phyloP scores from a whole-genome alignment of 192 early-diverging fungal species.

The Linnemannia exigua region DNA sequence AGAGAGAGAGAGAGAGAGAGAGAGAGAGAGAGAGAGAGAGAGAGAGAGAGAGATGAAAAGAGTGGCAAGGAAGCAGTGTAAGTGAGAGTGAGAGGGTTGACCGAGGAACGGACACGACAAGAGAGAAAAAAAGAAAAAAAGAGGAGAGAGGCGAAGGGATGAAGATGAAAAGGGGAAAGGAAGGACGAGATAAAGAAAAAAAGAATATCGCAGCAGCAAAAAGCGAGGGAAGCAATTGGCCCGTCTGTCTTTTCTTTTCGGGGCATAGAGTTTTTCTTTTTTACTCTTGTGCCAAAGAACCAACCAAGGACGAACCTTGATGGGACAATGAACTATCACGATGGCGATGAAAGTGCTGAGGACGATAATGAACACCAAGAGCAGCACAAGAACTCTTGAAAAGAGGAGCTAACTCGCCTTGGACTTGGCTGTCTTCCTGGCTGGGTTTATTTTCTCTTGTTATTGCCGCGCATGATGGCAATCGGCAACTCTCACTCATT shows the following conservation, averaged over 20 bases:
- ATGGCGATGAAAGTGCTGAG: too few species aligned
- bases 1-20: not conserved
- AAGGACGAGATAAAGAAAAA: not conserved
- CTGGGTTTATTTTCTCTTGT: not conserved
- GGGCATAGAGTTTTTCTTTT: not conserved
- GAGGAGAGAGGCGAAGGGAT: not conserved
- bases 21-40: too few species aligned
- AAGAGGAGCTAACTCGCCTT: not conserved
- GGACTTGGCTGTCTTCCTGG: not conserved
- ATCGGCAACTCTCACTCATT: too few species aligned
- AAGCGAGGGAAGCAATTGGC: not conserved
- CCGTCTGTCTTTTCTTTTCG: not conserved
- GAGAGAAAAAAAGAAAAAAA: not conserved
- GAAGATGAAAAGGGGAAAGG: not conserved
- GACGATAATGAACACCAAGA: not conserved
- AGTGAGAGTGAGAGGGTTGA: too few species aligned
- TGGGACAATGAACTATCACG: not conserved
- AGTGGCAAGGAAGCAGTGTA: too few species aligned
- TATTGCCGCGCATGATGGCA: not conserved
- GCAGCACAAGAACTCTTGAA: not conserved
- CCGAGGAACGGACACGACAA: not conserved
- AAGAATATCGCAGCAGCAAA: not conserved
- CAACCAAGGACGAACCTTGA: not conserved
- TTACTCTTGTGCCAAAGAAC: slow-evolving; percentile 1
- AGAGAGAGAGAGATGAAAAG: too few species aligned